Evolutionary conservation across 2,329 filamentous ascomycete genomes (phyloP).

Genomic region (Colletotrichum kahawae): DNA sequence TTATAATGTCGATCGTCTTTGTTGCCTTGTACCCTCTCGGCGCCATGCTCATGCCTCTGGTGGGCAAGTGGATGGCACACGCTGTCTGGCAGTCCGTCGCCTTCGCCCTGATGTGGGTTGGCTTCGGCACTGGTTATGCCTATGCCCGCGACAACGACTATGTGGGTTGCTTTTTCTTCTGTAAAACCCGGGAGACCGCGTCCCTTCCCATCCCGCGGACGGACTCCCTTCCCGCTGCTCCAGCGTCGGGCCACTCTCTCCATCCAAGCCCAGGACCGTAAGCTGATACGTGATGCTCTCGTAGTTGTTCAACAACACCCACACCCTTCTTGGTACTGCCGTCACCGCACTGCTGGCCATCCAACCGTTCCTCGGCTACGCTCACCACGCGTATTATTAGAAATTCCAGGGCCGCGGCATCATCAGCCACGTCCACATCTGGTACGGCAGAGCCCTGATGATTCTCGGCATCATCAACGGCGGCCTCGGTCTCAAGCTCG

Average conservation of each 20-base stretch:
- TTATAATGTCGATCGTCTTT: conserved; percentile 66
- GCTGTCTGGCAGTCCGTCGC: conserved; percentile 58
- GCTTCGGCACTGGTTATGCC: conserved; percentile 62
- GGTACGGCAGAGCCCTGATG: conserved; percentile 65
- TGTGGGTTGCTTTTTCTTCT: conserved; percentile 40
- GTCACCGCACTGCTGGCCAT: conserved; percentile 59
- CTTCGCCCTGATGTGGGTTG: conserved; percentile 63
- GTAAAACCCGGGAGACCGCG: background rate
- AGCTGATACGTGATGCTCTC: conserved; percentile 13
- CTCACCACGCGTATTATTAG: conserved; percentile 62
- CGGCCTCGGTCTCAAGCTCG: conserved; percentile 62
- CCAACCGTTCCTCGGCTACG: conserved; percentile 62
- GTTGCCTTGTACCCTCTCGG: conserved; percentile 65
- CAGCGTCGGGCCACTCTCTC: background rate
- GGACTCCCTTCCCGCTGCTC: background rate
- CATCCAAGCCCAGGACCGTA: background rate
- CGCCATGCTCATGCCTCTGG: conserved; percentile 62
- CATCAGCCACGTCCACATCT: conserved; percentile 64
- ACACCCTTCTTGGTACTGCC: conserved; percentile 62
- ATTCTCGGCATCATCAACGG: conserved; percentile 67
- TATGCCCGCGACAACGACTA: conserved; percentile 42
- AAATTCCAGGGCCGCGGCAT: conserved; percentile 51
- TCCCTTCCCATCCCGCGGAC: background rate
- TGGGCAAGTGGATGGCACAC: conserved; percentile 64
- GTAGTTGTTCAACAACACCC: conserved; percentile 57